Base-by-base conservation (phyloP, 2,329 filamentous ascomycete genomes). In the Sporothrix pseudoabietina region DNA sequence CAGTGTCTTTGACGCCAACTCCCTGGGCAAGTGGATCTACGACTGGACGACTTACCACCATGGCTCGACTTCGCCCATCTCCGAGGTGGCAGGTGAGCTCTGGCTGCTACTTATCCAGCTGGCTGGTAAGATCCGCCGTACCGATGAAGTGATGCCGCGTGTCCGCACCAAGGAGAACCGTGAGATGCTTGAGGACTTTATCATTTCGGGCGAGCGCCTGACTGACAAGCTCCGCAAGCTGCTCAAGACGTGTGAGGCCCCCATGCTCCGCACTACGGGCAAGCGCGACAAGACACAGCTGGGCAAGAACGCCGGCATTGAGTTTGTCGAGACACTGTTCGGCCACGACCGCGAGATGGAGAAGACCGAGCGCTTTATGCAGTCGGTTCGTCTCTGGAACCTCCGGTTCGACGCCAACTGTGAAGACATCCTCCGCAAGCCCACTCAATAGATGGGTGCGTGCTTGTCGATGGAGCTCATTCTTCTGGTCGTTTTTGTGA, bases 11-110 rank as follows among this genome's bases (percentile, higher is more conserved):
- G 96, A 98, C 80, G 93, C 95, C 79, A 98, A 98, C 87, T 97
- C 94, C 35, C 87, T 99, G 41, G 96, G 96, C 79, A 98, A 98
- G 84, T 99, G 96, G 96, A 97, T 99, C 80, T 99, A 97, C 83
- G 96, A 98, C 86, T 99, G 96, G 96, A 98, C 96, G 22, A 93
- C 98, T 76, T 97, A 93, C 84, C 91, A 92, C 81, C 91, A 97
- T 77, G 93, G 93, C 52, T 89, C 94, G 16, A 88, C 89, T 55
- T 94, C 92, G 12, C 93, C 94, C 69, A 93, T 98, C 79, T 89
- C 94, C 71, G 94, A 98, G 77, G 91, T 97, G 82, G 94, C 96
- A 2, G 96, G 95, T 77, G 94, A 98, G 79, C 87, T 99, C 72
- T 99, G 96, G 96, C 88, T 98, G 32, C 87, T 98, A 68, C 88